phyloP scores from a whole-genome alignment of 768 basidiomycete species.

The Suillus cothurnatus region DNA sequence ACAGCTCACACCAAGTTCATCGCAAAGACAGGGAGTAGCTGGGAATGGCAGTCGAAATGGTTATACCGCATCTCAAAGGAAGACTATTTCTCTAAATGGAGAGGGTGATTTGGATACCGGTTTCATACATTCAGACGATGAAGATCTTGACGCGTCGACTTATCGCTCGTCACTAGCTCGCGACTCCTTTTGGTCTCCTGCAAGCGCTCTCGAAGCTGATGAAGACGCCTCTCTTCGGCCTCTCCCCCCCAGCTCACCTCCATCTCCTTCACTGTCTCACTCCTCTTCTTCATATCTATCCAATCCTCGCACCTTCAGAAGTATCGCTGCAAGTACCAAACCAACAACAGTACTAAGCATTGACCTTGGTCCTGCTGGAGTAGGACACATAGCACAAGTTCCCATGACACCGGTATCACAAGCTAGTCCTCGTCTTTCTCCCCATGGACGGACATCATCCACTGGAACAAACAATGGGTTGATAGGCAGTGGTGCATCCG shows the following conservation, averaged over 20 bases:
- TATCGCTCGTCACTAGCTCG: conserved; percentile 63
- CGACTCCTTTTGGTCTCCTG: conserved; percentile 80
- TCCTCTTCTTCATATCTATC: conserved; percentile 86
- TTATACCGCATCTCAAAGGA: conserved; percentile 40
- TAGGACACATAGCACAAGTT: conserved; percentile 92
- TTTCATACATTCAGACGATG: conserved; percentile 37
- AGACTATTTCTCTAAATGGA: conserved; percentile 68
- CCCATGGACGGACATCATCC: conserved; percentile 65
- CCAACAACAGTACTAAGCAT: conserved; percentile 93
- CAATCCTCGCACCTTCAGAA: conserved; percentile 77
- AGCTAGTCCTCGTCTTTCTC: conserved; percentile 49
- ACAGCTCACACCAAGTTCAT: conserved; percentile 17
- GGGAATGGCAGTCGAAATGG: conserved; percentile 17
- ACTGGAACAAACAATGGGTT: conserved; percentile 49
- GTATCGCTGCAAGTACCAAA: conserved; percentile 87
- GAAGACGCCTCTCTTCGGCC: conserved; percentile 94
- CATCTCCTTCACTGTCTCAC: conserved; percentile 82
- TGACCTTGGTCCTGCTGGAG: conserved; percentile 76
- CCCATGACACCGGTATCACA: conserved; percentile 61
- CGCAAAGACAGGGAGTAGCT: conserved; percentile 29
- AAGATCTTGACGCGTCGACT: conserved; percentile 48
- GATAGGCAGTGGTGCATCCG: conserved; percentile 53
- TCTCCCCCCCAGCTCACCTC: conserved; percentile 84
- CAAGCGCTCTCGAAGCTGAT: conserved; percentile 80
- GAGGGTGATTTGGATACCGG: conserved; percentile 47